Conservation (phyloP, 2,329 filamentous ascomycete genomes). For the Helotiales sp. region DNA sequence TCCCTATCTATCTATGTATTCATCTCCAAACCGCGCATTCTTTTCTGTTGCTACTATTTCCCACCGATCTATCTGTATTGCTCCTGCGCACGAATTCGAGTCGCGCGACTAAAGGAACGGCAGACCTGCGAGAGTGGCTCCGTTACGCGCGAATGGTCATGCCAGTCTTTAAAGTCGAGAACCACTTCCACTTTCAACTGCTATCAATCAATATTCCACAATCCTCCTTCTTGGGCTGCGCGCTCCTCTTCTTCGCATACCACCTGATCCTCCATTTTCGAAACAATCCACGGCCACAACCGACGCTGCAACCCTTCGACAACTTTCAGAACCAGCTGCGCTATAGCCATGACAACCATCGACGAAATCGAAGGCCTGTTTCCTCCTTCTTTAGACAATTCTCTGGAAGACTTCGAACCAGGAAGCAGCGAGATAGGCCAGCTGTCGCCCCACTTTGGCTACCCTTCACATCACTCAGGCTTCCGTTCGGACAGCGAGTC, state of each 20-base stretch:
- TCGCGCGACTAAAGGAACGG: constrained; percentile 12
- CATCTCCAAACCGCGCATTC: not conserved
- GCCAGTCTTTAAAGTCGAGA: constrained; percentile 34
- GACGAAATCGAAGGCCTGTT: constrained; percentile 49
- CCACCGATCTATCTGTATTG: constrained; percentile 3
- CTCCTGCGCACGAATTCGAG: constrained; percentile 6
- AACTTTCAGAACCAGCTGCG: constrained; percentile 10
- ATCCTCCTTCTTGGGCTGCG: constrained; percentile 29
- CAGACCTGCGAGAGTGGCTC: no score
- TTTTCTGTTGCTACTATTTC: constrained; percentile 5
- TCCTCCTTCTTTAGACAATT: constrained; percentile 59
- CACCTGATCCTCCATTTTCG: constrained; percentile 33
- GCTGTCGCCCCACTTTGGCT: constrained; percentile 47
- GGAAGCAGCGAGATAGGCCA: constrained; percentile 40
- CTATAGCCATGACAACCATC: constrained; percentile 32
- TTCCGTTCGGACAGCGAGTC: constrained; percentile 53
- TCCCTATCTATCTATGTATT: not conserved
- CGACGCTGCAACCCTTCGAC: constrained; percentile 3
- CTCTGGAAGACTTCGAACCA: constrained; percentile 62
- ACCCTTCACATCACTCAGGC: constrained; percentile 61
- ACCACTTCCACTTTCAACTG: constrained; percentile 34
- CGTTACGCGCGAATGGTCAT: constrained; percentile 30
- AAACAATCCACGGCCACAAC: constrained; percentile 22
- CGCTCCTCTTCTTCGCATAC: constrained; percentile 30
- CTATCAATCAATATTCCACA: constrained; percentile 34